phyloP scores from a whole-genome alignment of 208 protist species.

The Trypanosoma congolense region DNA sequence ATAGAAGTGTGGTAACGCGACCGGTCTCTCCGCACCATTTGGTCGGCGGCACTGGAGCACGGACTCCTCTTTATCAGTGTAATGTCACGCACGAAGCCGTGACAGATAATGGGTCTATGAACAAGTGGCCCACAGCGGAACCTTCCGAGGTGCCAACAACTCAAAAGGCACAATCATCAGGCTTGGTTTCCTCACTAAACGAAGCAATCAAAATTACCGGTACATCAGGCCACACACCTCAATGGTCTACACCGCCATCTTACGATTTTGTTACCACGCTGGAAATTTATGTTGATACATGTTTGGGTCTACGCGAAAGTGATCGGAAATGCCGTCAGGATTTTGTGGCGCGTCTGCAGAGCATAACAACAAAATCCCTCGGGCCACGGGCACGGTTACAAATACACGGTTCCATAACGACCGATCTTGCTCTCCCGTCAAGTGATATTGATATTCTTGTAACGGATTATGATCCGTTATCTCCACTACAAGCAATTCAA shows the following conservation, averaged over 20 bases:
- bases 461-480: slow-evolving; percentile 58
- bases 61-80: too few species aligned
- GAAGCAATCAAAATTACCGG: slow-evolving; percentile 3
- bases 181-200: slow-evolving; percentile 4
- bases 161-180: slow-evolving; percentile 3
- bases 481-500: slow-evolving; percentile 67
- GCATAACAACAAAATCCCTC: slow-evolving; percentile 32
- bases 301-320: slow-evolving; percentile 38
- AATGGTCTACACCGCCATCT: slow-evolving; percentile 21
- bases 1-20: too few species aligned
- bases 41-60: too few species aligned
- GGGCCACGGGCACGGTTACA: slow-evolving; percentile 37
- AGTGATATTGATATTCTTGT: slow-evolving; percentile 85
- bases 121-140: neutral
- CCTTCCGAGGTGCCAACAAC: neutral
- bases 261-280: slow-evolving; percentile 59
- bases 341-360: slow-evolving; percentile 58
- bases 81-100: too few species aligned
- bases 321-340: slow-evolving; percentile 44
- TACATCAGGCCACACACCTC: slow-evolving; percentile 3
- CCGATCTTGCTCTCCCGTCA: slow-evolving; percentile 62
- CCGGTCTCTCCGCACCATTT: too few species aligned
- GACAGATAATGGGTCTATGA: neutral
- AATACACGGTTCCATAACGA: slow-evolving; percentile 77
- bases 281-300: slow-evolving; percentile 55